phyloP scores from a whole-genome alignment of 495 filamentous ascomycete species.

The Hypoxylon crocopeplum region DNA sequence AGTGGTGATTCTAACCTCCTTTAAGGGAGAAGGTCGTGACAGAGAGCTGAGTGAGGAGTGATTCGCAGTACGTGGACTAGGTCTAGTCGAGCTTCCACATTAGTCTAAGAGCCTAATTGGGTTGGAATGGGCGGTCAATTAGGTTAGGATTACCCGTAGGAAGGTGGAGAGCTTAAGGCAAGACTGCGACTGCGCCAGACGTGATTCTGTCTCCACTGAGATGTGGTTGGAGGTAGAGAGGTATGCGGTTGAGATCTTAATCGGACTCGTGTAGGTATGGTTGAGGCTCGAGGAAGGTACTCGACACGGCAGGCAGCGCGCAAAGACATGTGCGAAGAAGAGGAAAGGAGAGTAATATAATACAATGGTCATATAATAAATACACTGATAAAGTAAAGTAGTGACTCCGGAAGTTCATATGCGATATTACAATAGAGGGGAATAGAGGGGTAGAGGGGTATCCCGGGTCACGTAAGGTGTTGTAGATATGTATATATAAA shows the following conservation, averaged over 20 bases:
- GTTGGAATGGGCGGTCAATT: slow-evolving; percentile 26
- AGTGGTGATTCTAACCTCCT: slow-evolving; percentile 28
- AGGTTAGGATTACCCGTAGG: slow-evolving; percentile 32
- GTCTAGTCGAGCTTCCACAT: slow-evolving; percentile 19
- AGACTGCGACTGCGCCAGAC: slow-evolving; percentile 27
- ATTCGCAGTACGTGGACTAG: slow-evolving; percentile 20
- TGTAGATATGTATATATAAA: slow-evolving; percentile 23
- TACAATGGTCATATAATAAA: slow-evolving; percentile 32
- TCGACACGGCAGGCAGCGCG: slow-evolving; percentile 37
- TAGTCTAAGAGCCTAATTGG: slow-evolving; percentile 26
- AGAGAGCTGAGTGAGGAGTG: slow-evolving; percentile 22
- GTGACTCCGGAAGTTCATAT: slow-evolving; percentile 19
- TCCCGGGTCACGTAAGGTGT: neutral
- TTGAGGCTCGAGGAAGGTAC: slow-evolving; percentile 36
- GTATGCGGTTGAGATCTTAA: slow-evolving; percentile 28
- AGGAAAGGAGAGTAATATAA: slow-evolving; percentile 21
- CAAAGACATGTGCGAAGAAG: slow-evolving; percentile 30
- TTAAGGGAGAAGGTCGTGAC: slow-evolving; percentile 27
- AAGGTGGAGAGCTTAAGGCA: slow-evolving; percentile 37
- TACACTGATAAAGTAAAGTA: slow-evolving; percentile 1
- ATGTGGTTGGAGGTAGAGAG: slow-evolving; percentile 15
- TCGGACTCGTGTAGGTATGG: slow-evolving; percentile 27
- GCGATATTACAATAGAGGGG: slow-evolving; percentile 15
- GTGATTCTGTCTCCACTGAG: slow-evolving; percentile 36
- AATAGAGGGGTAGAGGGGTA: slow-evolving; percentile 24